Evolutionary conservation across 2,329 filamentous ascomycete genomes (phyloP), one percentile per base, ranked within the genome.

Genomic region (Magnaporthales sp.): DNA sequence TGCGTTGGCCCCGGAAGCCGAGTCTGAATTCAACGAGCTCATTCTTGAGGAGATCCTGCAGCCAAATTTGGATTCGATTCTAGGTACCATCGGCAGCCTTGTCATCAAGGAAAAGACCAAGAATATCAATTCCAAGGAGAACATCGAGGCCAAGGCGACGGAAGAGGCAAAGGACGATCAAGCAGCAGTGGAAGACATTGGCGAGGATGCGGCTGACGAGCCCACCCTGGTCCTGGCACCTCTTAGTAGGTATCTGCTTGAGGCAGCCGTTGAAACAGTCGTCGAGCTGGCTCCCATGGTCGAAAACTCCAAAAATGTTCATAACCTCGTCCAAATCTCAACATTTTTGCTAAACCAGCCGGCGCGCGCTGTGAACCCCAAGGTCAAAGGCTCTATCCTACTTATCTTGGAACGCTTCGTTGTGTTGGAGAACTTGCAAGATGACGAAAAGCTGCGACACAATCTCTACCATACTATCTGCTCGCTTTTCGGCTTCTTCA

Each of bases 401-500:
- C 83, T 89, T 61, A 91, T 96, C 65, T 79, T 98, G 22, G 88
- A 95, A 74, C 87, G 90, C 68, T 96, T 97, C 70, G 83, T 97
- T 61, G 86, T 88, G 9, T 79, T 91, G 1, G 87, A 86, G 68
- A 80, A 86, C 67, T 77, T 84, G 10, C 77, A 83, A 63, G 81
- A 84, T 68, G 83, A 90, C 63, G 72, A 77, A 6, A 81, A 83
- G 27, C 78, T 94, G 19, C 86, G 86, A 63, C 79, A 83, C 61
- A 83, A 85, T 46, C 86, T 96, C 0, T 96, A 91, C 74, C 81
- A 86, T 62, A 91, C 91, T 0, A 78, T 95, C 10, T 89, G 91
- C 4, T 89, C 91, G 0, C 84, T 98, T 38, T 98, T 97, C 74
- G 91, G 92, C 66, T 97, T 93, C 75, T 94, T 98, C 80, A 91